Evolutionary conservation across 257 asterid genomes (phyloP), one percentile per base, ranked within the genome.

Genomic region (Mitragyna speciosa): DNA sequence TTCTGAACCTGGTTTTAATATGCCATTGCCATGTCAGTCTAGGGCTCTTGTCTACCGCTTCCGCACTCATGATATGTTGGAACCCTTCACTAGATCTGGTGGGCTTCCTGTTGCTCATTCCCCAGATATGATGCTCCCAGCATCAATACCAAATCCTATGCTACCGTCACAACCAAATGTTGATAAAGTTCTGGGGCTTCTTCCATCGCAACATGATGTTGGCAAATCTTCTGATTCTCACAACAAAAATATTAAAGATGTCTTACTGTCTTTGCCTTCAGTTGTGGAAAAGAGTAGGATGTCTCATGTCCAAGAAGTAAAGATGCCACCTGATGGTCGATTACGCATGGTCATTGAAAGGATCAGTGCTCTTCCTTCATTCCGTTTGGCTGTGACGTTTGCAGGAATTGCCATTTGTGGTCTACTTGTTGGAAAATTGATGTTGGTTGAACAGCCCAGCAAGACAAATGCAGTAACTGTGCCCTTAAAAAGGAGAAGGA

Each of bases 21-120:
- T 95, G 97, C 99, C 99, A 79, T 83, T 95, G 65, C 88, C 92
- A 68, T 95, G 99, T 79, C 97, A 92, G 83, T 93, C 99, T 83
- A 88, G 92, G 85, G 97, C 93, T 31, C 92, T 70, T 76, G 88
- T 95, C 30, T 85, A 80, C 84, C 97, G 97, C 77, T 89, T 89
- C 52, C 97, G 93, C 51, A 85, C 81, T 76, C 89, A 83, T 61
- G 88, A 83, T 74, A 79, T 84, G 79, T 81, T 85, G 73, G 92
- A 88, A 72, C 63, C 85, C 66, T 84, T 89, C 75, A 77, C 87
- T 71, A 76, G 81, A 82, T 87, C 85, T 52, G 75, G 77, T 69
- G 86, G 85, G 82, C 87, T 87, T 66, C 87, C 91, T 16, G 78
- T 79, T 76, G 88, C 85, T 84, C 83, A 51, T 83, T 82, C 73